Base-by-base conservation (phyloP, 2,329 filamentous ascomycete species). In the Dactylellina leptospora region DNA sequence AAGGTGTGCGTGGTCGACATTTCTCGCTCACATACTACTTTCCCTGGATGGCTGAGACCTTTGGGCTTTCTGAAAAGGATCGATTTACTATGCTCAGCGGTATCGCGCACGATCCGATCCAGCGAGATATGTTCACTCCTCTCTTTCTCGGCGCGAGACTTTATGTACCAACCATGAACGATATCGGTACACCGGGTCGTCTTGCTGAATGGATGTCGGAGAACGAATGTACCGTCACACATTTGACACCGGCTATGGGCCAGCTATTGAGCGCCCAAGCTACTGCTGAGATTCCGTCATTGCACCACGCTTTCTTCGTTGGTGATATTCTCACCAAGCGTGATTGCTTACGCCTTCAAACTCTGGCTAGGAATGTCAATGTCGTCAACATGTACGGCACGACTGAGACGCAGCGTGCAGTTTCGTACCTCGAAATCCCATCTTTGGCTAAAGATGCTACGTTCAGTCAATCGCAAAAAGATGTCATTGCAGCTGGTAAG, bases 181-280 rank as follows among this genome's bases (percentile, higher is more conserved):
- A 92, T 76, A 97, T 97, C 70, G 76, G 76, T 33, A 86, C 89
- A 59, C 90, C 97, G 78, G 93, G 96, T 80, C 88, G 84, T 76
- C 83, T 97, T 11, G 89, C 89, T 3, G 92, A 96, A 78, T 99
- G 95, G 95, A 91, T 97, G 85, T 83, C 84, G 56, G 86, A 89
- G 56, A 86, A 90, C 77, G 82, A 85, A 61, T 87, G 90, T 1
- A 96, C 88, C 13, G 90, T 92, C 18, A 92, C 90, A 10, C 95
- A 97, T 80, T 82, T 97, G 38, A 99, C 95, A 0, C 95, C 95
- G 8, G 95, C 95, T 64, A 97, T 97, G 93, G 93, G 93, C 61
- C 91, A 97, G 76, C 95, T 97, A 73, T 82, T 97, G 1, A 88
- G 93, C n/a, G 93, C 92, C 44, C 91, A 90, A 75, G 90, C 92